Conservation (phyloP, 1,284 basidiomycete species). For the Papiliotrema terrestris region DNA sequence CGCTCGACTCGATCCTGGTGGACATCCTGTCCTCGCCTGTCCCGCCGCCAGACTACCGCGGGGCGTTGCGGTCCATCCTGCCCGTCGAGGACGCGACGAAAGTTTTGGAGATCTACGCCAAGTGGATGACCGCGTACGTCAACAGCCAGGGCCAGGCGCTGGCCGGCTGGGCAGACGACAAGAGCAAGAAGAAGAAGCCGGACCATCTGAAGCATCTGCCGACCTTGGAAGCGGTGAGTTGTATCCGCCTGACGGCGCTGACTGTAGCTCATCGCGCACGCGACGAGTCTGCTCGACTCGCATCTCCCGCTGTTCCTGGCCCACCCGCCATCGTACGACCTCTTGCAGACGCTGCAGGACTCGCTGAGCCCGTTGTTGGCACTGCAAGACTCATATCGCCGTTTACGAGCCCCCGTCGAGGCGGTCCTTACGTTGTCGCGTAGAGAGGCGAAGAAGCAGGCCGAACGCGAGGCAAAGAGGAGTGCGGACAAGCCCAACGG, state of each 20-base stretch:
- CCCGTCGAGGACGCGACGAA: conserved; percentile 30
- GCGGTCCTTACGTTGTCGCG: conserved; percentile 38
- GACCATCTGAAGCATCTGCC: conserved; percentile 1
- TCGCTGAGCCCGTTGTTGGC: conserved; percentile 35
- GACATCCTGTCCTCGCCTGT: conserved; percentile 28
- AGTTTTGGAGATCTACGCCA: conserved; percentile 26
- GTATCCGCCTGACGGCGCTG: background rate
- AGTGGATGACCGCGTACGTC: conserved; percentile 34
- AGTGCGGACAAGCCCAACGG: background rate
- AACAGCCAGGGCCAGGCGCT: conserved; percentile 22
- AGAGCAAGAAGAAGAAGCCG: background rate
- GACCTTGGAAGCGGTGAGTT: conserved; percentile 11
- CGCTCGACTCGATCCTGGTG: conserved; percentile 18
- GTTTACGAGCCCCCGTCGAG: conserved; percentile 41
- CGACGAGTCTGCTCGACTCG: conserved; percentile 44
- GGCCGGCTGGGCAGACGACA: conserved; percentile 23
- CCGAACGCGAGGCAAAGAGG: conserved; percentile 19
- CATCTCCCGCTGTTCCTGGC: conserved; percentile 42
- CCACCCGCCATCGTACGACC: conserved; percentile 24
- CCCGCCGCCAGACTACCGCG: conserved; percentile 40
- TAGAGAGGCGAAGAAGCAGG: conserved; percentile 26
- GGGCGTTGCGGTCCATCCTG: conserved; percentile 30
- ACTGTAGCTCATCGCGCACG: conserved; percentile 32
- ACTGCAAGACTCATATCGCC: conserved; percentile 37
- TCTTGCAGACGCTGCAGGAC: conserved; percentile 29